These are phyloP conservation scores for Talaromyces islandicus DNA, from an alignment of 2,329 filamentous ascomycete species.

Conservation along the genomic window DNA sequence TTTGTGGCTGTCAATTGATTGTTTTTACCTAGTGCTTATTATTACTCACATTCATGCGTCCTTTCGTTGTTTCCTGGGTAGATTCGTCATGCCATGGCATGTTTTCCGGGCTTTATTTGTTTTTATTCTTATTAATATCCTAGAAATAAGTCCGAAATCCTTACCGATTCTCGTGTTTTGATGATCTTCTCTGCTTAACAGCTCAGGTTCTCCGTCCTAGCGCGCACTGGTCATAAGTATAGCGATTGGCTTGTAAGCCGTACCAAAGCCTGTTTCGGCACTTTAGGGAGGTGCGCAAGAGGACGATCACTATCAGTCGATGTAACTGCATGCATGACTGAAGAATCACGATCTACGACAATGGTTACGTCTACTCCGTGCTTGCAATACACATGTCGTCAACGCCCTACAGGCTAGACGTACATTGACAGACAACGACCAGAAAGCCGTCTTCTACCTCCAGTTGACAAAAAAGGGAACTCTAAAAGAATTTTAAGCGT, in stretches of 20 bases:
- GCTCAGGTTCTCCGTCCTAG: not conserved
- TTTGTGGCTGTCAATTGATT: not conserved
- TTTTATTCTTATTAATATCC: not conserved
- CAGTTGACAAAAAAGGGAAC: no score
- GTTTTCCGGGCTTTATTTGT: not conserved
- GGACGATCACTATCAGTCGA: not conserved
- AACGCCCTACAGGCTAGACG: not conserved
- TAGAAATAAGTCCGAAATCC: not conserved
- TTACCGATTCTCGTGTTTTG: not conserved
- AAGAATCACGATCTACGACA: not conserved
- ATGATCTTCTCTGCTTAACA: not conserved
- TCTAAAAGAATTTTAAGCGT: no score
- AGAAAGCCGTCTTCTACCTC: no score
- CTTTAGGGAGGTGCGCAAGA: not conserved
- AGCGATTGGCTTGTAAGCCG: not conserved
- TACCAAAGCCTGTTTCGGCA: not conserved
- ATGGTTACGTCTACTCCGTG: not conserved
- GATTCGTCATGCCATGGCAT: not conserved
- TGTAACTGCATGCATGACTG: not conserved
- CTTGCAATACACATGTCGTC: not conserved
- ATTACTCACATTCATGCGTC: not conserved
- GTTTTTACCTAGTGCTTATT: not conserved
- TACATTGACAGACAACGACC: not conserved
- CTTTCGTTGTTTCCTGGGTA: not conserved
- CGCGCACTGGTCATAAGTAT: not conserved